Base-by-base conservation (phyloP, 1,139 yeast genomes). In the Pichia sp. region DNA sequence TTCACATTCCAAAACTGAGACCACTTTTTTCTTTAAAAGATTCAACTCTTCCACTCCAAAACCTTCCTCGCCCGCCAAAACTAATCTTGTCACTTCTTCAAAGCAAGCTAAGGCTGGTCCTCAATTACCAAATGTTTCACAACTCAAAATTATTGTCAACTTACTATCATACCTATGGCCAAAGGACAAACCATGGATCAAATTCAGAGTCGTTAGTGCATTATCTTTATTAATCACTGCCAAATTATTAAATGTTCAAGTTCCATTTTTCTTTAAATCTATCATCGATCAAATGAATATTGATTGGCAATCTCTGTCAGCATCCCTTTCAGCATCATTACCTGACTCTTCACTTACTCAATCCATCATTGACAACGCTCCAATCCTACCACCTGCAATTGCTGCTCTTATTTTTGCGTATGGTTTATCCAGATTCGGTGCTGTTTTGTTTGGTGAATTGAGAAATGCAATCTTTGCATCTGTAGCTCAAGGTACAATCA, bases 381-480 rank as follows among this genome's bases (percentile, higher is more conserved):
- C 50, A 10, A 68, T 76, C 1, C 68, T 77, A 6, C 70, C 82
- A 5, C 64, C 80, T 0, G 72, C 80, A 0, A 75, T 84, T 29
- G 89, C 86, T 4, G 73, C 89, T 3, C 72, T 89, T 42, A 78
- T 91, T 25, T 55, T 91, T 21, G 95, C 95, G 0, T 89, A 91
- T 59, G 99, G 99, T 38, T 79, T 86, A 15, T 95, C 97, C 1
- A 68, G 98, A 47, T 88, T 93, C 59, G 96, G 97, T 18, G 84
- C 98, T 4, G 95, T 89, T 2, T 64, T 91, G 14, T 86, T 91
- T 64, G 98, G 97, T 23, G 98, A 91, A 61, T 68, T 91, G 50
- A 69, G 97, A 54, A 91, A 91, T 60, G 98, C 98, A 1, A 79
- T 91, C 9, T 91, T 91, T 66, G 96, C 98, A 1, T 76, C 85